Evolutionary conservation across 2,329 filamentous ascomycete species (phyloP).

Genomic region (Botrytis hyacinthi): DNA sequence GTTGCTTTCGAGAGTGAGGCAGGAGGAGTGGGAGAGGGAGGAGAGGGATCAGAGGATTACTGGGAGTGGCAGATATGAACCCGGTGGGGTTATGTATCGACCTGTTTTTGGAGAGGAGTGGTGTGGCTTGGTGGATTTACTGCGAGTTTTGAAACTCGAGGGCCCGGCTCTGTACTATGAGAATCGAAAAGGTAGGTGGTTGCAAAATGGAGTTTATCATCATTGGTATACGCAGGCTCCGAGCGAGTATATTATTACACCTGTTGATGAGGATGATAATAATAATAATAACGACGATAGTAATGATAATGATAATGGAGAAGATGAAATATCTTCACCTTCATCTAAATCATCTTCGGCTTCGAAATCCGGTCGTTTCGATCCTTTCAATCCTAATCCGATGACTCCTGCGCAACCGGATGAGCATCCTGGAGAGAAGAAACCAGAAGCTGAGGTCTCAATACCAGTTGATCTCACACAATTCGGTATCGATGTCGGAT

Average conservation of each 20-base stretch:
- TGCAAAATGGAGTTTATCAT: not conserved
- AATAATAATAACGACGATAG: too few relatives aligned
- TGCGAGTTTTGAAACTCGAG: constrained; percentile 20
- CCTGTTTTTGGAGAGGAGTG: constrained; percentile 24
- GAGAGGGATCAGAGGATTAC: constrained; percentile 22
- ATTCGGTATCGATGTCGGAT: not conserved
- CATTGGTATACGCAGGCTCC: not conserved
- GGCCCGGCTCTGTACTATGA: constrained; percentile 10
- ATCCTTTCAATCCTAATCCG: not conserved
- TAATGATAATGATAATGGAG: not conserved
- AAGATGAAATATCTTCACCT: not conserved
- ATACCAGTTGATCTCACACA: not conserved
- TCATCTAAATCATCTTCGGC: not conserved
- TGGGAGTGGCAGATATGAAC: not conserved
- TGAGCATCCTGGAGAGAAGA: not conserved
- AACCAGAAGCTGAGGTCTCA: not conserved
- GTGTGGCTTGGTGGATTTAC: constrained; percentile 24
- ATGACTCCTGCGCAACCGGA: not conserved
- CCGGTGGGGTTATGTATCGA: not conserved
- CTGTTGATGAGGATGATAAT: too few relatives aligned
- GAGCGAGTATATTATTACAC: not conserved
- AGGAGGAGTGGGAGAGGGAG: constrained; percentile 16
- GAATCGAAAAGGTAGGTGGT: not conserved
- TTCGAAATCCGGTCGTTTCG: not conserved
- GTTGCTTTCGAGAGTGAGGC: not conserved